phyloP scores from a whole-genome alignment of 2,329 filamentous ascomycete genomes.

The Ceratocystis lukuohia region DNA sequence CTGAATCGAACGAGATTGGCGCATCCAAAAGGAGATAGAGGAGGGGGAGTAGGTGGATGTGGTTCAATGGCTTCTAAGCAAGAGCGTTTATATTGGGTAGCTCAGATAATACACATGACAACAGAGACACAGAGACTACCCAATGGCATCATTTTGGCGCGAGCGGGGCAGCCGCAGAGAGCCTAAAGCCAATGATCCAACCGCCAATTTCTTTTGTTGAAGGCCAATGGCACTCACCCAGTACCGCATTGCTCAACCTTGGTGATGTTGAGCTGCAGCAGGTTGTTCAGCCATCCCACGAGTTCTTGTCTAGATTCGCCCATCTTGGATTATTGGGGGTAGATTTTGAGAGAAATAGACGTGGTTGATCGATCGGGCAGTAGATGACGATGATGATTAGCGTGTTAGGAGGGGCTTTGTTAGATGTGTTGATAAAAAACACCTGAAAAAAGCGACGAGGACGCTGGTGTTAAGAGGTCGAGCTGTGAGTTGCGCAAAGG shows the following conservation, averaged over 20 bases:
- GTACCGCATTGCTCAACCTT: constrained; percentile 99
- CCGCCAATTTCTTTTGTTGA: neutral
- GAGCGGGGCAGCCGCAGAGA: neutral
- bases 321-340: constrained; percentile 32
- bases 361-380: neutral
- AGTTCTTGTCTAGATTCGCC: constrained; percentile 79
- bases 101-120: neutral
- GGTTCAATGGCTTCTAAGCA: neutral
- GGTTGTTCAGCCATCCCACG: constrained; percentile 90
- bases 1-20: neutral
- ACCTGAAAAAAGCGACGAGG: constrained; percentile 10
- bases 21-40: neutral
- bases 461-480: constrained; percentile 9
- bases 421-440: constrained; percentile 1
- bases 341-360: constrained; percentile 12
- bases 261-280: constrained; percentile 93
- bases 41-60: neutral
- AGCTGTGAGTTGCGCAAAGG: constrained; percentile 10
- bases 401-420: constrained; percentile 17
- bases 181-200: neutral
- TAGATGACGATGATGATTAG: constrained; percentile 5
- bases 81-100: neutral
- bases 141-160: neutral
- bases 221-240: constrained; percentile 47
- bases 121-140: neutral